phyloP scores from a whole-genome alignment of 805 yeast species.

The Lachancea sp. region DNA sequence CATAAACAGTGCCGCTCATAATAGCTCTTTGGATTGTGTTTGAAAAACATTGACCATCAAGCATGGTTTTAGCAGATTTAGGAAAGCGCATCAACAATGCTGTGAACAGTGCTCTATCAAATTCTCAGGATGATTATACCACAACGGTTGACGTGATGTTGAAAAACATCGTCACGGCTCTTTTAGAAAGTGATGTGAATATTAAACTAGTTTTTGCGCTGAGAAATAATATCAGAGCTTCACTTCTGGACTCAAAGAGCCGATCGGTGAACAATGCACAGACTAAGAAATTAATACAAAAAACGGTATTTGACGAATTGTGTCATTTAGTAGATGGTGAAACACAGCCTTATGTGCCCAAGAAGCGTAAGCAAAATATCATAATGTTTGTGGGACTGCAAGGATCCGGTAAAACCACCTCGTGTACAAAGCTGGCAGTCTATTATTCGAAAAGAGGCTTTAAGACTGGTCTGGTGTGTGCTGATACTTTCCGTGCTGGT shows the following conservation, averaged over 20 bases:
- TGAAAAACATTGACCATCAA: not conserved
- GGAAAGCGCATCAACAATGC: slow-evolving; percentile 75
- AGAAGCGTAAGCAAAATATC: slow-evolving; percentile 70
- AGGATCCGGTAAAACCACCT: slow-evolving; percentile 98
- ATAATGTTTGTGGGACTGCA: slow-evolving; percentile 98
- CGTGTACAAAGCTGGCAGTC: slow-evolving; percentile 94
- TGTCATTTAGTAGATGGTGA: slow-evolving; percentile 76
- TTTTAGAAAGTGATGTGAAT: slow-evolving; percentile 91
- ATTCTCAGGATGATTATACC: slow-evolving; percentile 49
- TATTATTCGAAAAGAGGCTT: slow-evolving; percentile 90
- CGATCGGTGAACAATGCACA: slow-evolving; percentile 37
- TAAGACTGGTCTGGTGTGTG: slow-evolving; percentile 95
- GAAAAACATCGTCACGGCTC: slow-evolving; percentile 84
- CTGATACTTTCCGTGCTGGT: slow-evolving; percentile 99
- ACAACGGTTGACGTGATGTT: slow-evolving; percentile 62
- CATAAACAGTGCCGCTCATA: too few relatives aligned
- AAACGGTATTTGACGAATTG: slow-evolving; percentile 89
- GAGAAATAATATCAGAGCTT: slow-evolving; percentile 61
- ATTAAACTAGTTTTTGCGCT: slow-evolving; percentile 72
- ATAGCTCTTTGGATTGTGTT: not conserved
- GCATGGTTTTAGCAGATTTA: slow-evolving; percentile 73
- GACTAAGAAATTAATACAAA: slow-evolving; percentile 76
- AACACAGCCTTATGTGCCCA: slow-evolving; percentile 63
- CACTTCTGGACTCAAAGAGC: slow-evolving; percentile 43
- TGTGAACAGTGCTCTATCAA: slow-evolving; percentile 55